Percentiles rank a stretch among this genome's conserved stretches.
Conservation (phyloP, 352 stramenopile genomes). For the Phytophthora cryptogea region DNA sequence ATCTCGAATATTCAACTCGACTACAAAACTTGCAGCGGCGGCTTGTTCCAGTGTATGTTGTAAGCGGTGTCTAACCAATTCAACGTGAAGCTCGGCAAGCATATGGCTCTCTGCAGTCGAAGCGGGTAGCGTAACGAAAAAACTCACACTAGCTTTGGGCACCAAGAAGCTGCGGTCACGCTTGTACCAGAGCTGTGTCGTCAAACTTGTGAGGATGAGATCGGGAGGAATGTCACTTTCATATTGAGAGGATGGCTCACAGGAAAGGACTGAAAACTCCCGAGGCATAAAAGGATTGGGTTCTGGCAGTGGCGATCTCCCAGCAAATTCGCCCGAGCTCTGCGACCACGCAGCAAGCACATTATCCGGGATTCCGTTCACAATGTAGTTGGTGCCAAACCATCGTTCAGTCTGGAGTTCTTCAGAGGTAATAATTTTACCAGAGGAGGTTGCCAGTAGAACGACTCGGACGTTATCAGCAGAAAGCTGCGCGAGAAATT, state of each 20-base stretch:
- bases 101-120: constrained; percentile 62
- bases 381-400: constrained; percentile 63
- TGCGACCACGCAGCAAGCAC: constrained; percentile 26
- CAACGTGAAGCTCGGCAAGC: constrained; percentile 67
- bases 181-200: constrained; percentile 81
- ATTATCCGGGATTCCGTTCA: constrained; percentile 35
- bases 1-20: constrained; percentile 63
- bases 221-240: constrained; percentile 31
- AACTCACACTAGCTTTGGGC: constrained; percentile 73
- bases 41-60: constrained; percentile 74
- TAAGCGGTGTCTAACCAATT: constrained; percentile 66
- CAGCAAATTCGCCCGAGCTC: constrained; percentile 1
- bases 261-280: constrained; percentile 54
- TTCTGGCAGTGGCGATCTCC: constrained; percentile 14
- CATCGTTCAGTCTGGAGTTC: constrained; percentile 47
- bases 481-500: constrained; percentile 49
- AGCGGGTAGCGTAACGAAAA: constrained; percentile 60
- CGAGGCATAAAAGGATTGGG: constrained; percentile 78
- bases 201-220: constrained; percentile 38
- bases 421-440: constrained; percentile 13
- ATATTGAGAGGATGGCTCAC: constrained; percentile 3
- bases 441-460: constrained; percentile 58
- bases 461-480: constrained; percentile 63
- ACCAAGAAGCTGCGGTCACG: constrained; percentile 62
- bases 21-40: constrained; percentile 55